These are phyloP conservation scores for Talaromyces sp. DNA, from an alignment of 2,329 filamentous ascomycete genomes.

Conservation along the genomic window DNA sequence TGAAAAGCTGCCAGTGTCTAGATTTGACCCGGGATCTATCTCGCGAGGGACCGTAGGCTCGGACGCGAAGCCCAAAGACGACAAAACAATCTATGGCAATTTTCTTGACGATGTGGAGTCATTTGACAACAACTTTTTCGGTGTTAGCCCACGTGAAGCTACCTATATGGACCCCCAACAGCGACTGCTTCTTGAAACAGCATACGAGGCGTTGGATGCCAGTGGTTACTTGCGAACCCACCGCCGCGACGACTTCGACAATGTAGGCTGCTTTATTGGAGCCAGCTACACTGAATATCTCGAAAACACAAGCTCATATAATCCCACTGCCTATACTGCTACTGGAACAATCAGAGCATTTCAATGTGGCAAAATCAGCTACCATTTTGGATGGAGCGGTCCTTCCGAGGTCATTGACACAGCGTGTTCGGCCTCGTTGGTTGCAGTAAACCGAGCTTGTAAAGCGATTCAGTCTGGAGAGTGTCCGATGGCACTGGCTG, in stretches of 20 bases:
- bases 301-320: slow-evolving; percentile 11
- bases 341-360: slow-evolving; percentile 33
- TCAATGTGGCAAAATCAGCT: slow-evolving; percentile 35
- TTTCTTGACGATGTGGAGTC: slow-evolving; percentile 17
- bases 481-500: slow-evolving; percentile 20
- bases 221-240: slow-evolving; percentile 6
- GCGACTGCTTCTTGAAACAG: slow-evolving; percentile 17
- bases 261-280: slow-evolving; percentile 18
- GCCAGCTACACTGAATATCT: slow-evolving; percentile 18
- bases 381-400: slow-evolving; percentile 37
- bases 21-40: slow-evolving; percentile 17
- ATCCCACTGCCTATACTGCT: slow-evolving; percentile 12
- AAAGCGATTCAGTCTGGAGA: slow-evolving; percentile 25
- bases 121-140: slow-evolving; percentile 28
- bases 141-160: slow-evolving; percentile 10
- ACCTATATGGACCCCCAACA: slow-evolving; percentile 12
- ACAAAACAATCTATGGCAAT: slow-evolving; percentile 16
- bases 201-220: slow-evolving; percentile 34
- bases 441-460: slow-evolving; percentile 31
- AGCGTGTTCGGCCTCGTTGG: slow-evolving; percentile 41
- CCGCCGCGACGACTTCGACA: slow-evolving; percentile 17
- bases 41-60: slow-evolving; percentile 4
- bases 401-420: slow-evolving; percentile 44
- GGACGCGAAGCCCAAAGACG: slow-evolving; percentile 20
- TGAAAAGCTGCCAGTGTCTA: slow-evolving; percentile 16